Evolutionary conservation across 129 eudicot genomes (phyloP), one percentile per base, ranked within the genome.

Genomic region (Sambucus nigra): DNA sequence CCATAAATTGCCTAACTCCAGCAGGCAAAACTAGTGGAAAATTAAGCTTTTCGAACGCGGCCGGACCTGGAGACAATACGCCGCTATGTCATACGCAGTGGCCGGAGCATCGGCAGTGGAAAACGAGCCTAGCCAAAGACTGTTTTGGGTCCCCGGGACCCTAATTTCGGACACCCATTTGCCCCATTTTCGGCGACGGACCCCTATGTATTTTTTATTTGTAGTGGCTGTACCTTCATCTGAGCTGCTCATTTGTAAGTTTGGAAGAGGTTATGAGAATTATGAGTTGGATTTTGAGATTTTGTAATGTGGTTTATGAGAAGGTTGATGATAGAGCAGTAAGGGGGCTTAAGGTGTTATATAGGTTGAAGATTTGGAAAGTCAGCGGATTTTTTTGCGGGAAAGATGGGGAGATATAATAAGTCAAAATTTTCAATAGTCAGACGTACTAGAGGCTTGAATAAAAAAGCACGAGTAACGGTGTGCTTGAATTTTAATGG

Each of bases 101-200:
- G 92, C 92, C 0, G 92, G 86, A 18, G 82, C 92, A 51, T 82
- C 86, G 0, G 92, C 68, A 7, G 82, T 74, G 42, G 79, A 32
- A 55, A 74, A 82, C 1, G 92, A 70, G 11, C 92, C 92, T n/a
- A 82, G 54, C 92, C 92, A 82, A 1, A 82, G 76, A 31, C 92
- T 60, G 32, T 78, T 77, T 48, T 57, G 72, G 11, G 80, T 78
- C 7, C 86, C 86, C 2, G 92, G 92, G 3, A 82, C 92, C 15
- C 92, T 51, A 24, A 82, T 82, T 45, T 82, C 92, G 7, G 92
- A 74, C 25, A 82, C 92, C 92, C 92, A 82, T 52, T 82, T 82
- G 14, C 92, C 92, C 92, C 92, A 82, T 69, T 81, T 73, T 4
- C 92, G 73, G 10, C 82, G 52, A 25, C 86, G 71, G 16, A 82